phyloP scores from a whole-genome alignment of 345 rosid species.

The Acer yangbiense region DNA sequence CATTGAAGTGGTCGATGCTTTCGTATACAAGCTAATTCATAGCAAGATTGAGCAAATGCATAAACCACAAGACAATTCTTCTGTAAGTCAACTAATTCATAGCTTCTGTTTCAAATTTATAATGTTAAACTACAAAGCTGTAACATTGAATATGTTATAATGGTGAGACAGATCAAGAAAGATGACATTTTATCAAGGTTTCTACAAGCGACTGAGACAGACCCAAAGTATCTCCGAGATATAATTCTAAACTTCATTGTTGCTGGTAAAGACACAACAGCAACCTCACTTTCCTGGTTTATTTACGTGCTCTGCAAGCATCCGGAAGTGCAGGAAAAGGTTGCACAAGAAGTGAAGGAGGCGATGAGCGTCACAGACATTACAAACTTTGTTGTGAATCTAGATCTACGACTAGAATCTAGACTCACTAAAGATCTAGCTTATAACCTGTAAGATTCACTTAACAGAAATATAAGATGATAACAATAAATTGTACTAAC shows the following conservation, averaged over 20 bases:
- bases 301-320: slow-evolving; percentile 51
- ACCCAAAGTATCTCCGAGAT: slow-evolving; percentile 50
- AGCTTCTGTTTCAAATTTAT: background rate
- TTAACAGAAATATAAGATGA: no score
- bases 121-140: background rate
- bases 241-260: slow-evolving; percentile 56
- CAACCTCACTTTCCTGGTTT: slow-evolving; percentile 61
- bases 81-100: slow-evolving; percentile 34
- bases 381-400: no score
- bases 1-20: slow-evolving; percentile 36
- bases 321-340: slow-evolving; percentile 49
- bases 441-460: no score
- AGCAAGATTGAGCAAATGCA: slow-evolving; percentile 46
- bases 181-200: slow-evolving; percentile 65
- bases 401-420: no score
- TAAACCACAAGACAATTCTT: slow-evolving; percentile 27
- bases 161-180: slow-evolving; percentile 40
- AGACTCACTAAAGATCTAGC: no score
- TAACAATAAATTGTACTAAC: no score
- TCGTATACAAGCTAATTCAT: slow-evolving; percentile 56
- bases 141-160: background rate
- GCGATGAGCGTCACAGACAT: slow-evolving; percentile 15
- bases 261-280: slow-evolving; percentile 76
- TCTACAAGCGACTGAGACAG: slow-evolving; percentile 42
- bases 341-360: slow-evolving; percentile 44